phyloP scores from a whole-genome alignment of 2,329 filamentous ascomycete species.

The Botrytis fragariae region DNA sequence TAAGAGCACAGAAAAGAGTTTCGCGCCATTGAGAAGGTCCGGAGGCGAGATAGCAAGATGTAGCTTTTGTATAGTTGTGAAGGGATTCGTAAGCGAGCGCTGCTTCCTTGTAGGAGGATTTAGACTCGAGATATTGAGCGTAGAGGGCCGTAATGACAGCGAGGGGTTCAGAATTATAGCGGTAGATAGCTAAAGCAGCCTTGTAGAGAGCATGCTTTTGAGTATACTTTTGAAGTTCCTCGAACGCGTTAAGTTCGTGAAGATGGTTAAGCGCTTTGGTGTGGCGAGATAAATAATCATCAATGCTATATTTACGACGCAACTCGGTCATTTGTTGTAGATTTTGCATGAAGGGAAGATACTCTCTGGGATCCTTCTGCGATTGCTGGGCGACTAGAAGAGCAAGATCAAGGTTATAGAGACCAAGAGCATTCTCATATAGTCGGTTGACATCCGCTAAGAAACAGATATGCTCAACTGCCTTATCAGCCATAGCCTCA shows the following conservation, averaged over 20 bases:
- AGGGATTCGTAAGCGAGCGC: conserved; percentile 90
- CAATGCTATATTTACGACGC: conserved; percentile 78
- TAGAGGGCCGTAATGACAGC: conserved; percentile 72
- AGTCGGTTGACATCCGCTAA: conserved; percentile 88
- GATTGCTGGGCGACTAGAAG: conserved; percentile 92
- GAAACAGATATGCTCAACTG: conserved; percentile 96
- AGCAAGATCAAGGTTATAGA: conserved; percentile 89
- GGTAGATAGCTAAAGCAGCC: conserved; percentile 74
- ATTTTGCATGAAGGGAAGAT: conserved; percentile 88
- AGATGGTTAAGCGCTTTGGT: conserved; percentile 77
- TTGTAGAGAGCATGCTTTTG: conserved; percentile 78
- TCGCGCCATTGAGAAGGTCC: conserved; percentile 82
- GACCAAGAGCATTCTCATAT: conserved; percentile 83
- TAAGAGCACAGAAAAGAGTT: conserved; percentile 71
- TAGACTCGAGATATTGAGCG: conserved; percentile 70
- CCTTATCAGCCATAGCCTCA: conserved; percentile 74
- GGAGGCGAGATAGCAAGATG: conserved; percentile 77
- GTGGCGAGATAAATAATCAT: conserved; percentile 77
- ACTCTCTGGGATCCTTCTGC: conserved; percentile 92
- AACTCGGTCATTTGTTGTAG: conserved; percentile 71
- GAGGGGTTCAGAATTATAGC: conserved; percentile 70
- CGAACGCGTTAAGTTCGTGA: conserved; percentile 68
- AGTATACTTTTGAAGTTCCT: conserved; percentile 75
- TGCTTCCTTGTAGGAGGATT: conserved; percentile 79
- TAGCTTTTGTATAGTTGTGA: conserved; percentile 68